Evolutionary conservation across 225 moss, liverwort and hornwort species (phyloP).

Genomic region (Ulota crispa): DNA sequence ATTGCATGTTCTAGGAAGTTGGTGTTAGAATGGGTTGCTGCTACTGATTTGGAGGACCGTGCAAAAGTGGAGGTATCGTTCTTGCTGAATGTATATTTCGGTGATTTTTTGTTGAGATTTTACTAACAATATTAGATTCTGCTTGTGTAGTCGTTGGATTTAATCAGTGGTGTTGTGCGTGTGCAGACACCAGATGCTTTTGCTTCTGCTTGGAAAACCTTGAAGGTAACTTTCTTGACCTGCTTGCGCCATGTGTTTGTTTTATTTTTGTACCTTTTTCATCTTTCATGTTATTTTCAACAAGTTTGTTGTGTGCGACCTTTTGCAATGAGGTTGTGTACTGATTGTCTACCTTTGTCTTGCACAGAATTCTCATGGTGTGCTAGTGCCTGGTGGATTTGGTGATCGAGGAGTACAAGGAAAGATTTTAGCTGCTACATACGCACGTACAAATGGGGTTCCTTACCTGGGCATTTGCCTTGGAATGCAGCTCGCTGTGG

Average conservation of each 20-base stretch:
- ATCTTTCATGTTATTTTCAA: neutral
- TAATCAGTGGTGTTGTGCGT: slow-evolving; percentile 5
- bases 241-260: neutral
- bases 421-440: slow-evolving; percentile 73
- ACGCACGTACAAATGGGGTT: slow-evolving; percentile 65
- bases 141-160: neutral
- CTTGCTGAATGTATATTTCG: slow-evolving; percentile 6
- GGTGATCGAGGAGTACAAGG: slow-evolving; percentile 82
- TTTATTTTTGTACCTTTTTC: neutral
- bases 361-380: slow-evolving; percentile 64
- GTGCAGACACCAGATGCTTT: slow-evolving; percentile 59
- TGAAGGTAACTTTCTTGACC: slow-evolving; percentile 50
- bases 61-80: slow-evolving; percentile 50
- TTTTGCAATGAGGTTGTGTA: neutral
- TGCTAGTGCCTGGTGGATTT: slow-evolving; percentile 81
- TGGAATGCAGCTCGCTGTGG: slow-evolving; percentile 83
- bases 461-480: slow-evolving; percentile 81
- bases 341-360: neutral
- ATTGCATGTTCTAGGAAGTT: slow-evolving; percentile 84
- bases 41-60: slow-evolving; percentile 80
- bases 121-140: neutral
- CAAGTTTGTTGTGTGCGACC: neutral
- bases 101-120: neutral
- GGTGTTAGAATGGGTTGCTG: slow-evolving; percentile 86
- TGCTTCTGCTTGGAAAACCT: slow-evolving; percentile 60